phyloP scores from a whole-genome alignment of 176 grass and related monocot species.

The Neostapfia colusana region DNA sequence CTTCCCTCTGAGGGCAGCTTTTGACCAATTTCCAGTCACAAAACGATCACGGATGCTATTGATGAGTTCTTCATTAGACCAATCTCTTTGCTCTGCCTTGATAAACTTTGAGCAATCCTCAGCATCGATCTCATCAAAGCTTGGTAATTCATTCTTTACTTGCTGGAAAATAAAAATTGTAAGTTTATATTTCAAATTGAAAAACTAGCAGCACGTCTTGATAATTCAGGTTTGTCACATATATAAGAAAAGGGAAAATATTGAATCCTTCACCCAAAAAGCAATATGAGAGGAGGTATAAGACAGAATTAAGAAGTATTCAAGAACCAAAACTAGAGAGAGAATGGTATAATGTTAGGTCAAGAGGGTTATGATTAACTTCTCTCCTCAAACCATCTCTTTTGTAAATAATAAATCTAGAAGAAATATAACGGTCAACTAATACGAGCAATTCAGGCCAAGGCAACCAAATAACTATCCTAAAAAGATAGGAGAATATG shows the following conservation, averaged over 20 bases:
- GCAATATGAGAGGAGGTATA: not conserved
- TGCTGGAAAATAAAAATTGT: conserved; percentile 47
- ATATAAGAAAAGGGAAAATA: not conserved
- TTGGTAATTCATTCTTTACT: conserved; percentile 53
- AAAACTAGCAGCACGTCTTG: conserved; percentile 15
- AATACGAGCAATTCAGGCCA: not conserved
- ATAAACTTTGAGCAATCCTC: conserved; percentile 90
- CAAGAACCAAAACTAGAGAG: not conserved
- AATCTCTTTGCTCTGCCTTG: conserved; percentile 66
- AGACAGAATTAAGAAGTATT: not conserved
- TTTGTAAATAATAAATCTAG: conserved; percentile 7
- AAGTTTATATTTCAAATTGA: conserved; percentile 19
- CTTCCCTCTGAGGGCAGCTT: conserved; percentile 75
- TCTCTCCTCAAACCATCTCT: conserved; percentile 1
- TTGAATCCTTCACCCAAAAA: not conserved
- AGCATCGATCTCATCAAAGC: conserved; percentile 54
- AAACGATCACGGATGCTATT: conserved; percentile 77
- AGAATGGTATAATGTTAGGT: not conserved
- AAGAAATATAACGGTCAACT: not conserved
- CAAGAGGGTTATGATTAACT: not conserved
- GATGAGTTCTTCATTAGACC: conserved; percentile 71
- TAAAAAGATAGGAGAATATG: conserved; percentile 15
- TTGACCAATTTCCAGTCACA: conserved; percentile 96
- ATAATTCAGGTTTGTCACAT: not conserved
- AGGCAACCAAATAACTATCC: not conserved